phyloP scores from a whole-genome alignment of 495 filamentous ascomycete species.

The Neurospora sp. region DNA sequence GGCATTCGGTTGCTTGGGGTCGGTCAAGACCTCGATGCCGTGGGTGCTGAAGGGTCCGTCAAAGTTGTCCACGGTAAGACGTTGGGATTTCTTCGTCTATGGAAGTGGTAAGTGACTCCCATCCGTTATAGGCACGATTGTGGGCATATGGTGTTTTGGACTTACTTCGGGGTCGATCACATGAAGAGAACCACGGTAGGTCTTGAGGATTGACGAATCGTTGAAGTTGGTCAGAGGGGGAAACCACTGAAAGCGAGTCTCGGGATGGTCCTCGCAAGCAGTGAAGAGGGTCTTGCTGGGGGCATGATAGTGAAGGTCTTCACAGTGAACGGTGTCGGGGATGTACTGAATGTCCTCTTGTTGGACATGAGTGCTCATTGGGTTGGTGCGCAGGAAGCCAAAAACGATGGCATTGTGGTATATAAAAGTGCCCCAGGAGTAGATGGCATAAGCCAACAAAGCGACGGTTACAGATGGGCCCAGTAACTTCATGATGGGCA shows the following conservation, averaged over 20 bases:
- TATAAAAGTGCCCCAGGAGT: constrained; percentile 3
- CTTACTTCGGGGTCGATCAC: constrained; percentile 45
- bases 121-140: not conserved
- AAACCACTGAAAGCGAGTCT: constrained; percentile 45
- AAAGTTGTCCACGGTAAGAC: constrained; percentile 43
- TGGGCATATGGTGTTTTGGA: not conserved
- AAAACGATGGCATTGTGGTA: constrained; percentile 9
- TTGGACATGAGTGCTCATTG: constrained; percentile 2
- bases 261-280: constrained; percentile 42
- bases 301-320: constrained; percentile 50
- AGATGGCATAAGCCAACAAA: constrained; percentile 10
- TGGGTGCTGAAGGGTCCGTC: constrained; percentile 46
- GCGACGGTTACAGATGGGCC: constrained; percentile 11
- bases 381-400: constrained; percentile 17
- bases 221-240: constrained; percentile 38
- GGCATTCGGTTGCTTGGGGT: constrained; percentile 30
- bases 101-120: not conserved
- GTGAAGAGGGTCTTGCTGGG: constrained; percentile 43
- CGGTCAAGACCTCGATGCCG: constrained; percentile 47
- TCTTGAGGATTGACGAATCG: constrained; percentile 15
- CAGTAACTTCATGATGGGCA: constrained; percentile 8
- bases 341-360: constrained; percentile 25
- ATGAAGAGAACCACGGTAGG: constrained; percentile 38
- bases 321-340: constrained; percentile 45
- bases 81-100: constrained; percentile 42